Evolutionary conservation across 2,329 filamentous ascomycete species (phyloP).

Genomic region (Ceratocystis eucalypticola): DNA sequence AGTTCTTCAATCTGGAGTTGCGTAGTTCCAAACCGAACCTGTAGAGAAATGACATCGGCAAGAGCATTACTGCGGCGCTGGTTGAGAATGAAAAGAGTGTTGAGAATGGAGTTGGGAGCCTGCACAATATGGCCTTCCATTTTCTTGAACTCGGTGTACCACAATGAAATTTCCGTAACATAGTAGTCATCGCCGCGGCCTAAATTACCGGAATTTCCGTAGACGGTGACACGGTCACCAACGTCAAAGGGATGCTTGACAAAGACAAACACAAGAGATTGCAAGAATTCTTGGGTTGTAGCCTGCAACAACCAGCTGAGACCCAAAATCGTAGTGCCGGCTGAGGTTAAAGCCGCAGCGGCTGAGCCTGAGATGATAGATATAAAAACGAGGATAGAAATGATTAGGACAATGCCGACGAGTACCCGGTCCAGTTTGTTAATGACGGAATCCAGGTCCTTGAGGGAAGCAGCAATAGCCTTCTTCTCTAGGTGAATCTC

Average conservation of each 20-base stretch:
- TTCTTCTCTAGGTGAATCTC: conserved; percentile 92
- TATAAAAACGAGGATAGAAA: conserved; percentile 74
- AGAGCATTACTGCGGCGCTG: conserved; percentile 79
- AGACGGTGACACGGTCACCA: conserved; percentile 81
- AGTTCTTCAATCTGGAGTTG: conserved; percentile 71
- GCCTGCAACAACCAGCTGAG: conserved; percentile 86
- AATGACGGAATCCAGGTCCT: conserved; percentile 89
- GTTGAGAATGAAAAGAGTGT: conserved; percentile 88
- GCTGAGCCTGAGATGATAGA: conserved; percentile 81
- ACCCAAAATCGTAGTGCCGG: conserved; percentile 74
- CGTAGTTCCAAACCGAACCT: conserved; percentile 79
- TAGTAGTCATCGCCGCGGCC: conserved; percentile 86
- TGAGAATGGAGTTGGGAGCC: conserved; percentile 86
- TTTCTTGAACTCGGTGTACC: conserved; percentile 97
- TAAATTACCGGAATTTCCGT: conserved; percentile 71
- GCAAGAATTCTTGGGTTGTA: conserved; percentile 86
- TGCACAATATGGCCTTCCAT: conserved; percentile 95
- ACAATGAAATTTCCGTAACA: conserved; percentile 80
- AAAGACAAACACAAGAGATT: conserved; percentile 90
- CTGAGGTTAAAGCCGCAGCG: conserved; percentile 79
- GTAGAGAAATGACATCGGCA: conserved; percentile 71
- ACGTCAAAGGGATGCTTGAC: conserved; percentile 97
- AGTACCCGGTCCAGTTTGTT: conserved; percentile 81
- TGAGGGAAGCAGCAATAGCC: conserved; percentile 84
- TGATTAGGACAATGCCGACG: conserved; percentile 68